Percentiles rank a stretch among this genome's conserved stretches.
These are phyloP conservation scores for Saitozyma sp. DNA, from an alignment of 768 basidiomycete genomes.

Conservation along the genomic window DNA sequence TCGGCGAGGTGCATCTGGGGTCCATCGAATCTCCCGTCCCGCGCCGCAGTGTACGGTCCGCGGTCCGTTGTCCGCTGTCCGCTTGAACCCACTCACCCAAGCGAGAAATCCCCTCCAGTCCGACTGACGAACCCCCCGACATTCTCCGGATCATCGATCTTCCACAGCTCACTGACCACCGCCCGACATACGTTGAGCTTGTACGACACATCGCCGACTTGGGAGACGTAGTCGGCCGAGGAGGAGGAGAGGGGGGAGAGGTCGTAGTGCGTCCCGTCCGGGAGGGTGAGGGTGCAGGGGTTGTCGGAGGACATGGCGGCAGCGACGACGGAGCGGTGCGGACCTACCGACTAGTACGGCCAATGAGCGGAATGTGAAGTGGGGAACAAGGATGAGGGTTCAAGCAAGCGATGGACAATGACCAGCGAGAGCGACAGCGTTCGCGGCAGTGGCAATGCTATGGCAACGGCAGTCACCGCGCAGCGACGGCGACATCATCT, in stretches of 20 bases:
- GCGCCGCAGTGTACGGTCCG: background rate
- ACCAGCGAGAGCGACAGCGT: too few relatives aligned
- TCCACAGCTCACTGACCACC: conserved; percentile 46
- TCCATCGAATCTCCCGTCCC: background rate
- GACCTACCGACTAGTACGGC: too few relatives aligned
- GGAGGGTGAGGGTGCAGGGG: conserved; percentile 45
- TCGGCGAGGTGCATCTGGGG: too few relatives aligned
- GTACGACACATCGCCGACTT: conserved; percentile 36
- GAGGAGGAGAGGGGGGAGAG: conserved; percentile 46
- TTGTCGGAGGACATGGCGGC: background rate
- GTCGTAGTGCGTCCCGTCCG: conserved; percentile 50
- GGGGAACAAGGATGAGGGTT: too few relatives aligned
- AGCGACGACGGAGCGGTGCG: too few relatives aligned
- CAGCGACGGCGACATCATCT: too few relatives aligned
- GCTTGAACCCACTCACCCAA: conserved; percentile 38
- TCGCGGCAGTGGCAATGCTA: too few relatives aligned
- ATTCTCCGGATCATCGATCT: conserved; percentile 40
- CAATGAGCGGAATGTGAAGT: too few relatives aligned
- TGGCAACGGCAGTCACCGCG: too few relatives aligned
- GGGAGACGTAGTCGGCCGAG: conserved; percentile 32
- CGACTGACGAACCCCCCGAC: conserved; percentile 43
- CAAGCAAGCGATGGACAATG: too few relatives aligned
- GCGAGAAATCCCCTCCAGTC: conserved; percentile 43
- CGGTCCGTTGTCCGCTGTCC: background rate
- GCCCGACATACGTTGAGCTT: conserved; percentile 48